Conservation (phyloP, 2,329 filamentous ascomycete species). For the Trichoderma cornu-damae region DNA sequence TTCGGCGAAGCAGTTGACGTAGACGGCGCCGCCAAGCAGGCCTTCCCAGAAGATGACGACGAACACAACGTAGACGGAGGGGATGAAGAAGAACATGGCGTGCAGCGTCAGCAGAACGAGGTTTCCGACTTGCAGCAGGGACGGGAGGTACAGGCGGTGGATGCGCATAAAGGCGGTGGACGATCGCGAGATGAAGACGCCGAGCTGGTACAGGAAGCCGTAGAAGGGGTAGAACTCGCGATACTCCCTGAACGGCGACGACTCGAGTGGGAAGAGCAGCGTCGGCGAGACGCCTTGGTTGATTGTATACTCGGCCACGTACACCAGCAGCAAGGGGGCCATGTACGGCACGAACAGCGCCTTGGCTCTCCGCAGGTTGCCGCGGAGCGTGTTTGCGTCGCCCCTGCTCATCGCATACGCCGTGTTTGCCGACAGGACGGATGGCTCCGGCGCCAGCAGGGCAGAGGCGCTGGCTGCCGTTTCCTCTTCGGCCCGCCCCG, state of each 20-base stretch:
- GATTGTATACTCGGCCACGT: constrained; percentile 94
- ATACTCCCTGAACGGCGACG: constrained; percentile 73
- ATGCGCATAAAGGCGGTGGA: constrained; percentile 84
- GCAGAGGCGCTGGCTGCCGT: constrained; percentile 41
- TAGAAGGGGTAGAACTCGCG: constrained; percentile 94
- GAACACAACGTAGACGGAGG: constrained; percentile 82
- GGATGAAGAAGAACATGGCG: constrained; percentile 73
- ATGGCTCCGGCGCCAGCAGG: constrained; percentile 43
- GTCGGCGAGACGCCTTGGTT: constrained; percentile 93
- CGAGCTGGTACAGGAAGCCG: constrained; percentile 87
- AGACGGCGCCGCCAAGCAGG: constrained; percentile 81
- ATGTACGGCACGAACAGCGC: constrained; percentile 75
- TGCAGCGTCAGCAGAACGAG: constrained; percentile 69
- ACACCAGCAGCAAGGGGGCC: constrained; percentile 86
- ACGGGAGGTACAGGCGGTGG: constrained; percentile 73
- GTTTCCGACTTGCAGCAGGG: constrained; percentile 76
- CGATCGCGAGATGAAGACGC: constrained; percentile 90
- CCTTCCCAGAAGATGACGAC: constrained; percentile 90
- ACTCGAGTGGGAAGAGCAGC: constrained; percentile 72
- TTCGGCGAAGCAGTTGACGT: constrained; percentile 93
- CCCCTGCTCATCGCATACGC: constrained; percentile 26
- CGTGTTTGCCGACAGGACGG: constrained; percentile 22
- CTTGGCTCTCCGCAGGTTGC: constrained; percentile 61
- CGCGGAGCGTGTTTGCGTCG: constrained; percentile 34
- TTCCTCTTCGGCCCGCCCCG: constrained; percentile 31